phyloP scores from a whole-genome alignment of 495 filamentous ascomycete genomes.

The Penicillium samsonianum region DNA sequence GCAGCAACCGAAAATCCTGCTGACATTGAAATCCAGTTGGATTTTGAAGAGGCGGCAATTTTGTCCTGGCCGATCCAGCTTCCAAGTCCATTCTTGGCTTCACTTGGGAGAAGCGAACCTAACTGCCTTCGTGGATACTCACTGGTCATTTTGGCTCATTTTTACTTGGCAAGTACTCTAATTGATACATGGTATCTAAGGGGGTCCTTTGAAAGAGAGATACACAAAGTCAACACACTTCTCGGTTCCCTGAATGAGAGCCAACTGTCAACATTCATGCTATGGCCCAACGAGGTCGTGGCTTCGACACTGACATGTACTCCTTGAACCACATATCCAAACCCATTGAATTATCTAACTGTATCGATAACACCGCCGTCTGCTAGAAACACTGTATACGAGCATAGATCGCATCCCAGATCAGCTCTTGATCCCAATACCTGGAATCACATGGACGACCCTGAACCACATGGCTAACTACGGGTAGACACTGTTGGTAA shows the following conservation, averaged over 20 bases:
- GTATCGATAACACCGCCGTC: no score
- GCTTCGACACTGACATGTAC: not conserved
- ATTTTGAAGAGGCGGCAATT: slow-evolving; percentile 29
- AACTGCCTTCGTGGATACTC: not conserved
- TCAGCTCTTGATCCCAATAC: no score
- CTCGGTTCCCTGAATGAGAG: not conserved
- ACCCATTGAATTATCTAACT: no score
- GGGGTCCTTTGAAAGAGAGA: not conserved
- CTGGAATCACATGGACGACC: no score
- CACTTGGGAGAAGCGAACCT: slow-evolving; percentile 5
- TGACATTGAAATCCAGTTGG: slow-evolving; percentile 21
- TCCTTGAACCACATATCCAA: not conserved
- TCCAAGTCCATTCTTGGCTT: slow-evolving; percentile 8
- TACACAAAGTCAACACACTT: not conserved
- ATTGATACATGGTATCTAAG: slow-evolving; percentile 13
- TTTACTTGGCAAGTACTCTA: slow-evolving; percentile 10
- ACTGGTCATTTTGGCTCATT: slow-evolving; percentile 17
- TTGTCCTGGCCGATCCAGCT: slow-evolving; percentile 11
- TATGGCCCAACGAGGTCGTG: slow-evolving; percentile 10
- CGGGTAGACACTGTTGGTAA: no score
- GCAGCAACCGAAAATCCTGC: slow-evolving; percentile 1
- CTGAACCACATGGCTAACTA: no score
- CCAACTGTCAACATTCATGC: slow-evolving; percentile 6
- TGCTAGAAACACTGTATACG: no score
- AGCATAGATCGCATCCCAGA: no score